A percentile compares a stretch with the other conserved stretches of the same genome.
Evolutionary conservation across 768 basidiomycete genomes (phyloP).

Genomic region (Russula virescens): DNA sequence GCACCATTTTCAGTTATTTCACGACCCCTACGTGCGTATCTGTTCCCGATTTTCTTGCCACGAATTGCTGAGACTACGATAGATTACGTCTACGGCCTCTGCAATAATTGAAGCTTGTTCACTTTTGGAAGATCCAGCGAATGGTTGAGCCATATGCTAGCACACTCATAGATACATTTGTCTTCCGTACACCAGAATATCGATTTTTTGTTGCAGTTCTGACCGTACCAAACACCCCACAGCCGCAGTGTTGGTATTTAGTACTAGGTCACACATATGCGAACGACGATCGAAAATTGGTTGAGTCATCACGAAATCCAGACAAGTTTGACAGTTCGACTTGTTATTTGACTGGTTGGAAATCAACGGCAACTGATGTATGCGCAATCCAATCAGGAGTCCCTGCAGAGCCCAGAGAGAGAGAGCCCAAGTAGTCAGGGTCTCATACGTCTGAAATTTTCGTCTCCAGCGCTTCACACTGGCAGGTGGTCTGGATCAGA

Average conservation of each 20-base stretch:
- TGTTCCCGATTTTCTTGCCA: background rate
- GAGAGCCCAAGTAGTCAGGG: no score
- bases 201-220: background rate
- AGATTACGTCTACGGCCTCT: conserved; percentile 11
- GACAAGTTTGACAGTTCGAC: background rate
- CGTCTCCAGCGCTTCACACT: no score
- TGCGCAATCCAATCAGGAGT: no score
- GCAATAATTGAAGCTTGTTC: conserved; percentile 17
- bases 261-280: no score
- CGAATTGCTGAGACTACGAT: background rate
- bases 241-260: background rate
- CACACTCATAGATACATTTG: background rate
- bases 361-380: no score
- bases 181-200: background rate
- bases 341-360: no score
- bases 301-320: background rate
- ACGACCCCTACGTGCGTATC: conserved; percentile 42
- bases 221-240: background rate
- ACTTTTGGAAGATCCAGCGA: conserved; percentile 5
- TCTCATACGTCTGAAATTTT: no score
- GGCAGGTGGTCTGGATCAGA: background rate
- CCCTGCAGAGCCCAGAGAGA: no score
- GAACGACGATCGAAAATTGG: no score
- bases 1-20: conserved; percentile 59
- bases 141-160: background rate